Evolutionary conservation across 164 flowering plant species (phyloP), one percentile per base, ranked within the genome.

Genomic region (Kalanchoe fedtschenkoi): DNA sequence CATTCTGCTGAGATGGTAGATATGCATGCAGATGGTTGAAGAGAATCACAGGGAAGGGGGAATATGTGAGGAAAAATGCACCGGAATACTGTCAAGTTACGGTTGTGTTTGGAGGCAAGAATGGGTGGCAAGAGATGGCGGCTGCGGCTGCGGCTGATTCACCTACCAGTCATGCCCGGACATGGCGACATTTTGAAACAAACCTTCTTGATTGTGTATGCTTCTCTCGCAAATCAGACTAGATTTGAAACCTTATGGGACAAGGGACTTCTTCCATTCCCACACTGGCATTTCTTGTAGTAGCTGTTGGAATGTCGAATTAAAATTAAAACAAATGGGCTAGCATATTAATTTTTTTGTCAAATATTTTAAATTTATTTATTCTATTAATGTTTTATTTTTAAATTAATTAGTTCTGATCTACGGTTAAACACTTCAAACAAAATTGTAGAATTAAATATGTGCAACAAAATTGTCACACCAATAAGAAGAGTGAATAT

Each of bases 71-170:
- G 64, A 84, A 78, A 75, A 76, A 80, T 68, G 96, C 95, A 13
- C 91, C 95, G 0, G 87, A 80, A 0, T 80, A 57, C 37, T 91
- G 98, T 68, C 77, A 85, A 58, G 85, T 91, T 9, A 75, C 65
- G 10, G 64, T 85, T 62, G 77, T 91, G 17, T 70, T 51, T 47
- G 62, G 72, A 19, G 92, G 91, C 17, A 81, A 75, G 65, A 80
- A 73, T 62, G 68, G 75, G 11, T 22, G 34, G 37, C 77, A 72
- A 1, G 44, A 24, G 44, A 65, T 57, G 58, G 32, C 65, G 28
- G 65, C n/a, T 24, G 19, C 57, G 6, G 70, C 60, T 19, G 58
- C 17, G 15, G 59, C 57, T 44, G 61, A 63, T 30, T 42, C 78
- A 46, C 68, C 80, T 32, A 67, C 0, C 41, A 21, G 35, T 51